Evolutionary conservation across 805 yeast genomes (phyloP).

Genomic region (Candida railenensis): DNA sequence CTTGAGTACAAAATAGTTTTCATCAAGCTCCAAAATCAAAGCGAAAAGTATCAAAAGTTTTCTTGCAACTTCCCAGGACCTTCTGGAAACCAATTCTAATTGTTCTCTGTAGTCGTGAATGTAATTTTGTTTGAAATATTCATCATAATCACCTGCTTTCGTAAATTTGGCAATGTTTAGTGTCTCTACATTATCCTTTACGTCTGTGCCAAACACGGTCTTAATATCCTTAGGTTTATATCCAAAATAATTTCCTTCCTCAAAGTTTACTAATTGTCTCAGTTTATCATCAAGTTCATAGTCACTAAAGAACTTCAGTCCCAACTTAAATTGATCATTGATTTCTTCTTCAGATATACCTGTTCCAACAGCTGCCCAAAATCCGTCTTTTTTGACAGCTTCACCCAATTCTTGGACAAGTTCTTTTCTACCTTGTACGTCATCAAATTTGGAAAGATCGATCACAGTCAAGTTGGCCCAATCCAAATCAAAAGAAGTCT

Average conservation of each 20-base stretch:
- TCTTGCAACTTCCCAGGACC: slow-evolving; percentile 20
- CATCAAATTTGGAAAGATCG: slow-evolving; percentile 26
- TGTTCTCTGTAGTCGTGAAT: slow-evolving; percentile 20
- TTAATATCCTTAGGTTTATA: slow-evolving; percentile 31
- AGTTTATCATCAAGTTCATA: slow-evolving; percentile 26
- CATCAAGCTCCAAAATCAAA: slow-evolving; percentile 31
- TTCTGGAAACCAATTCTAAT: slow-evolving; percentile 20
- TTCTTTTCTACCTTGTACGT: slow-evolving; percentile 22
- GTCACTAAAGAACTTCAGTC: slow-evolving; percentile 23
- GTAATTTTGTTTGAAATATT: slow-evolving; percentile 18
- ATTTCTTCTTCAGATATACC: slow-evolving; percentile 26
- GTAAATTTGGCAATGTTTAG: slow-evolving; percentile 34
- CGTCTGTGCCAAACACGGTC: slow-evolving; percentile 27
- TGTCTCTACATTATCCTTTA: slow-evolving; percentile 28
- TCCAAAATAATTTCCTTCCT: slow-evolving; percentile 30
- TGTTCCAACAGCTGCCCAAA: slow-evolving; percentile 26
- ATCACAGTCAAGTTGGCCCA: slow-evolving; percentile 31
- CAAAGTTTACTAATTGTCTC: slow-evolving; percentile 23
- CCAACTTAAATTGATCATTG: slow-evolving; percentile 24
- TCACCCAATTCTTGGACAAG: slow-evolving; percentile 24
- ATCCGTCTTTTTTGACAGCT: slow-evolving; percentile 30
- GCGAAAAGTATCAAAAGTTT: slow-evolving; percentile 31
- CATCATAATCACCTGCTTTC: slow-evolving; percentile 16
- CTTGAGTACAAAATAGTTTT: slow-evolving; percentile 28
- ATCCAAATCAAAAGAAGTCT: slow-evolving; percentile 24